phyloP scores from a whole-genome alignment of 768 basidiomycete species.

The Lactarius tabidus region DNA sequence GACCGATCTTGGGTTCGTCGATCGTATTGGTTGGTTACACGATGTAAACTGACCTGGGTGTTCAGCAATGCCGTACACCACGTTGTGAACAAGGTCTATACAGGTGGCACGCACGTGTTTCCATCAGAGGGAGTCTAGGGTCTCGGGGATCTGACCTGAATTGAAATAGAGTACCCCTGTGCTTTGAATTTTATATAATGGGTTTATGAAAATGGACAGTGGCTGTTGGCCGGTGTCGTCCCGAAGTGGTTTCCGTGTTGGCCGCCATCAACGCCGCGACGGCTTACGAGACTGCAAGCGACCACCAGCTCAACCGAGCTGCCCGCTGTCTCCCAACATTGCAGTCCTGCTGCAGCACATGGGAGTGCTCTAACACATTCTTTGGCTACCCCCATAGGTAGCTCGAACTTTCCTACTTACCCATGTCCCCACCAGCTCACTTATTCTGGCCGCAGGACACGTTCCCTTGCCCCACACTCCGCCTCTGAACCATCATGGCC shows the following conservation, averaged over 20 bases:
- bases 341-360: conserved; percentile 20
- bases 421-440: conserved; percentile 13
- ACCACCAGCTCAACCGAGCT: conserved; percentile 26
- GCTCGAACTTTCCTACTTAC: conserved; percentile 12
- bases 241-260: conserved; percentile 14
- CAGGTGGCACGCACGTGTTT: conserved; percentile 8
- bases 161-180: background rate
- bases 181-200: background rate
- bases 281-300: conserved; percentile 24
- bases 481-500: conserved; percentile 45
- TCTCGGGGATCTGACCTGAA: background rate
- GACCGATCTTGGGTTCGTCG: conserved; percentile 6
- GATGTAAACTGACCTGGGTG: background rate
- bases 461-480: conserved; percentile 16
- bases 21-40: background rate
- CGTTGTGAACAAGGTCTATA: background rate
- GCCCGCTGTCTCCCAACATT: conserved; percentile 15
- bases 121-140: background rate
- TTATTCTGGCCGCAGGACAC: conserved; percentile 18
- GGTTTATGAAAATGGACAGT: background rate
- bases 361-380: conserved; percentile 21
- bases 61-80: conserved; percentile 3
- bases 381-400: conserved; percentile 18
- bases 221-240: conserved; percentile 14
- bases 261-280: conserved; percentile 26